Evolutionary conservation across 179 eudicot genomes (phyloP).

Genomic region (Sideroxylon spinosum): DNA sequence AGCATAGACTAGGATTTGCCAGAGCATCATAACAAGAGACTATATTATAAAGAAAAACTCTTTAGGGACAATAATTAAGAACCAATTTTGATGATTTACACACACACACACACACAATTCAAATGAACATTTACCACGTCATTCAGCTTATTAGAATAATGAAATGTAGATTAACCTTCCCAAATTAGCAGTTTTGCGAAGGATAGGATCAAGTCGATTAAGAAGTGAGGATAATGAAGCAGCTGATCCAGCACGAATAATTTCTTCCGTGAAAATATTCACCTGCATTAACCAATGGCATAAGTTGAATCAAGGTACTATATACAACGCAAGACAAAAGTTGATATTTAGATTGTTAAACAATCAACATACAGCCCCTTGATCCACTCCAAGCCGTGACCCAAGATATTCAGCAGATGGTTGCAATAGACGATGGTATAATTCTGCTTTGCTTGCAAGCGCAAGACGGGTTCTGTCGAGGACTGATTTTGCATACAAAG

Average conservation of each 20-base stretch:
- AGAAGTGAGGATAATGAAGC: conserved; percentile 92
- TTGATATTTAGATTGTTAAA: neutral
- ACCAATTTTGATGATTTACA: neutral
- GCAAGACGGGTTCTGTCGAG: conserved; percentile 92
- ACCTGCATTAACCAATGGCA: conserved; percentile 47
- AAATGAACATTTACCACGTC: neutral
- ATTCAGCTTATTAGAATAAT: neutral
- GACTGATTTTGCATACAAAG: conserved; percentile 92
- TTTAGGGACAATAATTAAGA: neutral
- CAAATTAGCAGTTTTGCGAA: conserved; percentile 80
- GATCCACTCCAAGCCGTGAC: conserved; percentile 79
- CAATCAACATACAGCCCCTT: conserved; percentile 78
- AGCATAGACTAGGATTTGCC: neutral
- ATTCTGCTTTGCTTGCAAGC: conserved; percentile 89
- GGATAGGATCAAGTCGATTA: conserved; percentile 91
- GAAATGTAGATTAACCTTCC: conserved; percentile 61
- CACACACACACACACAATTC: neutral
- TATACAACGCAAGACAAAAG: neutral
- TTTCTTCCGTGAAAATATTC: conserved; percentile 90
- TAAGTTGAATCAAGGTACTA: conserved; percentile 1
- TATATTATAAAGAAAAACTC: neutral
- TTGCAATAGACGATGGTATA: conserved; percentile 72
- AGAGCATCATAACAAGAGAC: neutral
- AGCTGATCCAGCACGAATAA: conserved; percentile 97
- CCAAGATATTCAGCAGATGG: conserved; percentile 99